Percentiles rank a stretch among this genome's conserved stretches.
These are phyloP conservation scores for Saccharata proteae DNA, from an alignment of 2,329 filamentous ascomycete genomes.

Conservation along the genomic window DNA sequence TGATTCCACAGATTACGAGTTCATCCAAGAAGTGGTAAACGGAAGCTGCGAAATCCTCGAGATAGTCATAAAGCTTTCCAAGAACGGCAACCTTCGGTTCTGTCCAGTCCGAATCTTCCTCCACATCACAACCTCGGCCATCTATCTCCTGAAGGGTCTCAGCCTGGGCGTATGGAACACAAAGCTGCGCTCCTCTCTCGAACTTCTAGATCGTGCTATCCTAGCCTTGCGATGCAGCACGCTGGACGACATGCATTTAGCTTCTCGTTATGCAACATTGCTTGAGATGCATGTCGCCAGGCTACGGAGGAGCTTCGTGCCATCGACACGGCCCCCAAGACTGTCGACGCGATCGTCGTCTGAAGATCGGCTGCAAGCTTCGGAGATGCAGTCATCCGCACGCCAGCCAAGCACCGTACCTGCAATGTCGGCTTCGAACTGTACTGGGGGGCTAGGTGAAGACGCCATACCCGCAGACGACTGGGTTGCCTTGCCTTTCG, in stretches of 20 bases:
- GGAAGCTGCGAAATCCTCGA: slow-evolving; percentile 40
- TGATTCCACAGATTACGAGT: slow-evolving; percentile 40
- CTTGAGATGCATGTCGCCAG: slow-evolving; percentile 33
- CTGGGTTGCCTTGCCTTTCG: slow-evolving; percentile 26
- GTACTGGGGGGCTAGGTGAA: neutral
- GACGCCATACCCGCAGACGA: slow-evolving; percentile 17
- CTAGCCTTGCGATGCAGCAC: slow-evolving; percentile 36
- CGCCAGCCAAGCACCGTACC: neutral
- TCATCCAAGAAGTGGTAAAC: slow-evolving; percentile 45
- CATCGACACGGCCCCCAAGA: slow-evolving; percentile 23
- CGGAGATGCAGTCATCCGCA: no score
- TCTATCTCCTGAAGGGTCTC: slow-evolving; percentile 41
- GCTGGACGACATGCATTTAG: slow-evolving; percentile 41
- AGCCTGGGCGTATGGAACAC: slow-evolving; percentile 38
- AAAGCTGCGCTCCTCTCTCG: slow-evolving; percentile 36
- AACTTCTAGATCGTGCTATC: slow-evolving; percentile 37
- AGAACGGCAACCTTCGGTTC: slow-evolving; percentile 36
- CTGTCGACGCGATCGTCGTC: slow-evolving; percentile 20
- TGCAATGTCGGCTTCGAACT: neutral
- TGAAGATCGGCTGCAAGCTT: slow-evolving; percentile 10
- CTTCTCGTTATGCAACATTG: slow-evolving; percentile 38
- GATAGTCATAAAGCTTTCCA: slow-evolving; percentile 36
- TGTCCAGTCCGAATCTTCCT: slow-evolving; percentile 42
- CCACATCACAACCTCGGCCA: slow-evolving; percentile 42
- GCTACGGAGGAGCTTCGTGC: slow-evolving; percentile 24